Base-by-base conservation (phyloP, 768 basidiomycete genomes). In the Leucosporidium creatinivorum region DNA sequence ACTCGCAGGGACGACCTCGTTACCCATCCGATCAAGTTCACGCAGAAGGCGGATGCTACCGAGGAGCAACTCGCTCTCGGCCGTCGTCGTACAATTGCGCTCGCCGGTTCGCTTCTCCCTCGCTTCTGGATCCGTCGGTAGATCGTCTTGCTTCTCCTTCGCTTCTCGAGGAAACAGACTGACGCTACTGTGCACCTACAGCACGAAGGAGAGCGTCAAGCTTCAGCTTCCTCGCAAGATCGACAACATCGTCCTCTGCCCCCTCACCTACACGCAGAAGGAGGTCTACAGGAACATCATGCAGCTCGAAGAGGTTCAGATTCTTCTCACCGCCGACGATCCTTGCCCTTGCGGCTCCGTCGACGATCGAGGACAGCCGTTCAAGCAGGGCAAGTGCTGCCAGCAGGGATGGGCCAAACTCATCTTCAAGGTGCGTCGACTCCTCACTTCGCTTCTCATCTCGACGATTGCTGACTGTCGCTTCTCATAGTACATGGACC, bases 211-310 rank as follows among this genome's bases (percentile, higher is more conserved):
- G 19, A 49, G 17, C 4, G 66, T 73, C 55, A 58, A 69, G 23
- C 61, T 70, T 4, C 73, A 93, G 88, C 82, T 98, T 3, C 94
- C 94, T 1, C 81, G 82, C 68, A 99, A 99, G 80, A 83, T 83
- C 0, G 94, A 99, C 72, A 81, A 91, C 75, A 89, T 97, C 19
- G 91, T 96, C 8, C 94, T 97, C 74, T 99, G 94, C 75, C 93
- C 92, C 21, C 79, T 98, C 58, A 89, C 89, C 0, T 66, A 79
- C 0, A 81, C 79, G 47, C 93, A 96, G 78, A 83, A 85, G 33
- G 75, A 77, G 21, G 89, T 86, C 1, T 71, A 71, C 62, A 50
- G 50, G 8, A 82, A 83, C 8, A 81, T 93, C 44, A 79, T 93
- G 28, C 78, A 77, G n/a, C 84, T 83, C 73, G 80, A 82, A 9